A percentile compares a stretch with the other conserved stretches of the same genome.
phyloP scores from a whole-genome alignment of 805 yeast genomes.

The Myxozyma melibiosi region DNA sequence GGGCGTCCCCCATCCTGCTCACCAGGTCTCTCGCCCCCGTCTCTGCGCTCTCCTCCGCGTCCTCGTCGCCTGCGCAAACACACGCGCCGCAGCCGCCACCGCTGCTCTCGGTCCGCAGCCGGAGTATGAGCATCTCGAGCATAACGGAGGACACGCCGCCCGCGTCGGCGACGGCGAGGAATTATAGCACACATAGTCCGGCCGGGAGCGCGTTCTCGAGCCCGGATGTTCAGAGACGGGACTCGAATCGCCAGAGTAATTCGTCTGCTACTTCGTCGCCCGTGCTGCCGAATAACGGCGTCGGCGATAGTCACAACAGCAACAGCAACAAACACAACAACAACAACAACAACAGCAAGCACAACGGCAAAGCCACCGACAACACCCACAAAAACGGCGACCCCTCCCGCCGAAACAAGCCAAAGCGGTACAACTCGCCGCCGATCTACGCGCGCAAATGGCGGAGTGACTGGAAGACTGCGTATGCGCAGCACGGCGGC shows the following conservation, averaged over 20 bases:
- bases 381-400: neutral
- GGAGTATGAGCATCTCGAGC: constrained; percentile 29
- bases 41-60: neutral
- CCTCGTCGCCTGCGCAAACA: neutral
- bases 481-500: constrained; percentile 16
- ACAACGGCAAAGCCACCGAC: neutral
- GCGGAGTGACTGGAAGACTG: constrained; percentile 46
- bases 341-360: neutral
- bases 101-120: constrained; percentile 2
- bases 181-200: constrained; percentile 2
- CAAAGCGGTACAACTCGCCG: constrained; percentile 62
- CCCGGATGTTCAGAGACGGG: constrained; percentile 2
- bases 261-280: neutral
- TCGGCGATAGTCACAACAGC: too few species aligned
- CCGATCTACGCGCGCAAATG: constrained; percentile 84
- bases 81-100: constrained; percentile 6
- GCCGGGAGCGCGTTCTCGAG: neutral
- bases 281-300: neutral
- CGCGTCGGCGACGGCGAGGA: neutral
- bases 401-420: constrained; percentile 46
- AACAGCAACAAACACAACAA: neutral
- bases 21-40: neutral
- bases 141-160: constrained; percentile 12
- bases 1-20: constrained; percentile 2
- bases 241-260: neutral